Evolutionary conservation across 192 early-diverging fungal species (phyloP), one percentile per base, ranked within the genome.

Genomic region (Fimicolochytrium jonesii): DNA sequence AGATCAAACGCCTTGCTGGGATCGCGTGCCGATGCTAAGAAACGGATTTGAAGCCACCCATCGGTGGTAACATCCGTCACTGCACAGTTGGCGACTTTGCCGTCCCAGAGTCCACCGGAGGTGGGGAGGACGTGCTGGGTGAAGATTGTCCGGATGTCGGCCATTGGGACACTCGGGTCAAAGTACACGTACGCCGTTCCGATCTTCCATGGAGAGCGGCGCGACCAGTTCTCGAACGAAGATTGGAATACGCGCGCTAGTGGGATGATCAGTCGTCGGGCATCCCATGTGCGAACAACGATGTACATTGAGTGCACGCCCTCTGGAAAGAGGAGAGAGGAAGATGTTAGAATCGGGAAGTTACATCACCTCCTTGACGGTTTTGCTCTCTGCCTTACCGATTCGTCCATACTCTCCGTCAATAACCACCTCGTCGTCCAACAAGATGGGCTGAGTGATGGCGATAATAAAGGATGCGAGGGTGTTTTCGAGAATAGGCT

Each of bases 341-440:
- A 11, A n/a, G 37, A 41, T 41, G 9, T 41, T 41, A n/a, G 37
- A 41, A 9, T 41, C 37, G 9, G 9, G 9, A n/a, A 11, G 37
- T 9, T 9, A 41, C n/a, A 41, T 41, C 37, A n/a, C 9, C n/a
- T 9, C 37, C 9, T 9, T 11, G n/a, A n/a, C 9, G 37, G n/a
- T 41, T 9, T 9, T 9, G 9, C 13, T 22, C 7, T 9, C 46
- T 20, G 10, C 6, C 46, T 20, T 23, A 13, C n/a, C n/a, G 6
- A 67, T 47, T 0, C 66, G 66, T n/a, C 66, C 66, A 45, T 67
- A 67, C 48, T 67, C 66, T n/a, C 66, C 66, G 20, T 59, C 66
- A 50, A 67, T 60, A 30, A 67, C 43, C 23, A 67, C 66, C 33
- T 67, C 66, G 39, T 67, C 66, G 41, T 67, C 66, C 13, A 67